A percentile compares a stretch with the other conserved stretches of the same genome.
Conservation (phyloP, 352 stramenopile genomes). For the Pythium utonaiense region DNA sequence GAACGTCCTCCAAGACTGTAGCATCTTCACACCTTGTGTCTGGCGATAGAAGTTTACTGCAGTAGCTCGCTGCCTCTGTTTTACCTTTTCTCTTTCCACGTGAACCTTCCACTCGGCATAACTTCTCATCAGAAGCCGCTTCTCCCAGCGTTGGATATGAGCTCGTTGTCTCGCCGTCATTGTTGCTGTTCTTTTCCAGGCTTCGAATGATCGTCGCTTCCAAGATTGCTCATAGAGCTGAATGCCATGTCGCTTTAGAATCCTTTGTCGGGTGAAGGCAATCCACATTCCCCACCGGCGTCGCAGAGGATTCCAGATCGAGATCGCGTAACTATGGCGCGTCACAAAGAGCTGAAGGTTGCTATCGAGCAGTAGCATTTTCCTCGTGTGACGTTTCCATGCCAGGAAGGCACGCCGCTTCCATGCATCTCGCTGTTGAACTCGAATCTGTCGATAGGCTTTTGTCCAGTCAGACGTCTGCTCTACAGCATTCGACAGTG, state of each 20-base stretch:
- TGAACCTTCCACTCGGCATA: neutral
- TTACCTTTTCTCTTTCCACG: neutral
- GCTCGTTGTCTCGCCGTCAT: neutral
- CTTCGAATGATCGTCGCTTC: neutral
- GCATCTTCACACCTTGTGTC: neutral
- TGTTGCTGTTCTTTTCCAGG: conserved; percentile 1
- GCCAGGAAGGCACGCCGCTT: neutral
- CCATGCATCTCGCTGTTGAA: neutral
- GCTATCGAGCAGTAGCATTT: neutral
- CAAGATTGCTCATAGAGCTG: neutral
- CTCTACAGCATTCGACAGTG: conserved; percentile 5
- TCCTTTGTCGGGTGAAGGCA: conserved; percentile 4
- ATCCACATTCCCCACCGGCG: conserved; percentile 9
- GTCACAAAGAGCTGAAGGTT: neutral
- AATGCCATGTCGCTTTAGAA: neutral
- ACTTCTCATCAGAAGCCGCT: neutral
- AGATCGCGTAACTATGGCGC: neutral
- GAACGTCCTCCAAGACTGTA: neutral
- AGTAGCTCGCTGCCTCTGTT: neutral
- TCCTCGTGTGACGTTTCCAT: neutral
- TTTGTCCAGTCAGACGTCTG: neutral
- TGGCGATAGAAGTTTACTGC: neutral
- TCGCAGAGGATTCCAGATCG: conserved; percentile 17
- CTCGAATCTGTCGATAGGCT: conserved; percentile 4
- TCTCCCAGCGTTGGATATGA: neutral